Evolutionary conservation across 768 basidiomycete species (phyloP), one percentile per base, ranked within the genome.

Genomic region (Rhizopogon vesiculosus): DNA sequence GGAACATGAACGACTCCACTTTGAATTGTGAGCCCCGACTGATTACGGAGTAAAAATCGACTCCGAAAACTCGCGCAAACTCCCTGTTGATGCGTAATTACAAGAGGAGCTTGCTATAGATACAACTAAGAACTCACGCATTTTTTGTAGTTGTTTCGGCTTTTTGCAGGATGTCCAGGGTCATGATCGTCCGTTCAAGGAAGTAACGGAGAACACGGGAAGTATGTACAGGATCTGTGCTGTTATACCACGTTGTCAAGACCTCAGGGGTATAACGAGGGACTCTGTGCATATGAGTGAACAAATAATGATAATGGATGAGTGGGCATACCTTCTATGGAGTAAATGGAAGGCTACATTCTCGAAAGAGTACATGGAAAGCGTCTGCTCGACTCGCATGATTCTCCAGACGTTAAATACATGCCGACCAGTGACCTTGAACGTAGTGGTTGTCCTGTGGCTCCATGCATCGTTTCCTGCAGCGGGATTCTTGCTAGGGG

Each of bases 1-100:
- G 86, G 69, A 97, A 95, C 88, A 99, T 88, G 74, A 99, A 96
- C 0, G 94, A 94, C 73, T 99, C 97, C 28, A 98, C 97, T 72
- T 98, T 99, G 78, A 93, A 98, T 64, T 99, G 97, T 1, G 94
- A 97, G 0, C 97, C 97, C 33, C 97, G 84, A 57, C 84, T 93
- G 59, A 97, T 82, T 33, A 98, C 95, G 3, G 94, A 97, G 66
- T 87, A 91, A 68, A 98, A 98, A 71, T 99, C 97, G 43, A 99
- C 87, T 1, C 97, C 96, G 61, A 97, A 98, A 6, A 98, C 92
- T 9, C 97, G 85, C 41, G 97, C 95, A 64, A 98, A 98, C 69
- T 99, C 97, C 13, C 96, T 98, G 64, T 22, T 29, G 18, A 39
- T 22, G 19, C 44, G 38, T 13, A 38, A 38, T n/a, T 22, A 15